Evolutionary conservation across 2,329 filamentous ascomycete genomes (phyloP).

Genomic region (Fusarium lyarnte): DNA sequence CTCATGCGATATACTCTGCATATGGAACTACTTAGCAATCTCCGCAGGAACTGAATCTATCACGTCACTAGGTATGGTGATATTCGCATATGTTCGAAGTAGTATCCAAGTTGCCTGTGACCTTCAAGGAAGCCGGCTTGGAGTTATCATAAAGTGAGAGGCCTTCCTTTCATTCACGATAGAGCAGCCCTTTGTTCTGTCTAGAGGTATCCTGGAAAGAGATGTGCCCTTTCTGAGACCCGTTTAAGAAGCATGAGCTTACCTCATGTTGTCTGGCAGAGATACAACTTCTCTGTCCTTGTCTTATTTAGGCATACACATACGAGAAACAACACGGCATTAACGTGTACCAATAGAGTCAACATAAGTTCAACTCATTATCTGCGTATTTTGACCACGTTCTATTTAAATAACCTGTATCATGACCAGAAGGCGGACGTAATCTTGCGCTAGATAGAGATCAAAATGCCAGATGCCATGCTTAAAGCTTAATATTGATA

Average conservation of each 20-base stretch:
- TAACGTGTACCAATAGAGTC: background rate
- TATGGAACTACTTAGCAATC: background rate
- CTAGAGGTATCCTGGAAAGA: background rate
- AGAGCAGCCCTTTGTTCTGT: background rate
- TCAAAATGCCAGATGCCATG: background rate
- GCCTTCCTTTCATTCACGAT: background rate
- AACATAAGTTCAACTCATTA: background rate
- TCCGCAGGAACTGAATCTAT: background rate
- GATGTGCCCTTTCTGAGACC: background rate
- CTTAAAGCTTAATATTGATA: constrained; percentile 75
- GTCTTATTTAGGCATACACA: background rate
- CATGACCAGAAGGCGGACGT: background rate
- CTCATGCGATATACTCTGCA: background rate
- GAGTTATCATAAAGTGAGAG: background rate
- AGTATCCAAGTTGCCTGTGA: background rate
- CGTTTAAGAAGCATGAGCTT: background rate
- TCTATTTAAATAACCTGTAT: background rate
- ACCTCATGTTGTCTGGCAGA: background rate
- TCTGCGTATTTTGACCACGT: background rate
- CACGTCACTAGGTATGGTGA: background rate
- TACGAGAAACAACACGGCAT: background rate
- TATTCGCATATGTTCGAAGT: background rate
- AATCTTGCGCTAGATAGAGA: background rate
- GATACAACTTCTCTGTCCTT: background rate
- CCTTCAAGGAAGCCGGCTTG: background rate